These are phyloP conservation scores for Penicillium brasilianum DNA, from an alignment of 2,329 filamentous ascomycete species.

Conservation along the genomic window DNA sequence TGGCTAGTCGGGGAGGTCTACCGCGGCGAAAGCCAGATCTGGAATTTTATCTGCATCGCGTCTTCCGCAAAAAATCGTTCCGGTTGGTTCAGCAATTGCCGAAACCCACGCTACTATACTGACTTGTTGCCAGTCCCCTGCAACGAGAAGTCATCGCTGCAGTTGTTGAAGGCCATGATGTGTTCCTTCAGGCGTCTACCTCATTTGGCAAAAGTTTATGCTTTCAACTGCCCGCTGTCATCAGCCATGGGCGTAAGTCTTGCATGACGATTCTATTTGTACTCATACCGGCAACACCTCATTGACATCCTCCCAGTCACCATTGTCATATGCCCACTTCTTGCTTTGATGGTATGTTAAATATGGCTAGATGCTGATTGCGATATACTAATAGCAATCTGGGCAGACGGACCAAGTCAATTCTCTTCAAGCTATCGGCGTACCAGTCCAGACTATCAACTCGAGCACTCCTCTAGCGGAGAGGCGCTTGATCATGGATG, in stretches of 20 bases:
- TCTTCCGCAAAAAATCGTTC: constrained; percentile 76
- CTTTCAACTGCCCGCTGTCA: constrained; percentile 87
- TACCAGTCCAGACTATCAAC: constrained; percentile 85
- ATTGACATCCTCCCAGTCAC: constrained; percentile 64
- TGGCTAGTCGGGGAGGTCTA: constrained; percentile 34
- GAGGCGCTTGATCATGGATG: constrained; percentile 72
- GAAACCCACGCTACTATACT: constrained; percentile 5
- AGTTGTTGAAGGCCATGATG: constrained; percentile 81
- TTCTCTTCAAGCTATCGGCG: constrained; percentile 72
- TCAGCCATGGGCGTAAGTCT: constrained; percentile 79
- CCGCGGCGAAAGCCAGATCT: constrained; percentile 59
- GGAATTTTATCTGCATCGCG: constrained; percentile 73
- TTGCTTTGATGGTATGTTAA: constrained; percentile 80
- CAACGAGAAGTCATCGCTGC: constrained; percentile 88
- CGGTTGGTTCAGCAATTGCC: constrained; percentile 56
- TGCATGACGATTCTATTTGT: not conserved
- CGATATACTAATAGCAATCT: constrained; percentile 1
- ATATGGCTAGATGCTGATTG: too few relatives aligned
- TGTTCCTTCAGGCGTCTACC: constrained; percentile 81
- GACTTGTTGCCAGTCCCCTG: constrained; percentile 63
- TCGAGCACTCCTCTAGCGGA: constrained; percentile 73
- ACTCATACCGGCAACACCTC: not conserved
- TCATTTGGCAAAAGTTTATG: constrained; percentile 90
- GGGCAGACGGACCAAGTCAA: constrained; percentile 86
- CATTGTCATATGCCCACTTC: constrained; percentile 84